Conservation (phyloP, 176 grass and related monocot species). For the Cymbopogon citratus region DNA sequence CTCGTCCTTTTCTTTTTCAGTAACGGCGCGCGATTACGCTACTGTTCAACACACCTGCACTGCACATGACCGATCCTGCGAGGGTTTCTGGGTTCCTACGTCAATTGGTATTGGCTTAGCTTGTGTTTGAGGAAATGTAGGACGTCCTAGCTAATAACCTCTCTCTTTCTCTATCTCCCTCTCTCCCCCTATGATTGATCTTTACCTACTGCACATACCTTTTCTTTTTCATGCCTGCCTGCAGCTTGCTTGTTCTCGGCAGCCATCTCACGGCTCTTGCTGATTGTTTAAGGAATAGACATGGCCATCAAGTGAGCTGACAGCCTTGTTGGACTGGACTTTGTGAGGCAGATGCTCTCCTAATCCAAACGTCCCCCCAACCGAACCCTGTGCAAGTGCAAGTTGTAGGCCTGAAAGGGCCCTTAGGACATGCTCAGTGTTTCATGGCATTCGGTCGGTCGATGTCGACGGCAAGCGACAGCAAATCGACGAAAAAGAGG, state of each 20-base stretch:
- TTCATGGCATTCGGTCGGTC: constrained; percentile 13
- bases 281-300: constrained; percentile 49
- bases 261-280: constrained; percentile 32
- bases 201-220: constrained; percentile 35
- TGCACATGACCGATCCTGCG: not conserved
- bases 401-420: not conserved
- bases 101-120: constrained; percentile 11
- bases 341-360: constrained; percentile 23
- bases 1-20: not conserved
- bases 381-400: not conserved
- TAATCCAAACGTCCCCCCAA: not conserved
- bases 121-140: constrained; percentile 42
- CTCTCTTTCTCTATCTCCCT: not conserved
- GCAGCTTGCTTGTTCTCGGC: constrained; percentile 21
- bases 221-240: not conserved
- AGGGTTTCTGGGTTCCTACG: constrained; percentile 38
- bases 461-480: constrained; percentile 22
- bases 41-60: constrained; percentile 8
- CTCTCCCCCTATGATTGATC: constrained; percentile 31
- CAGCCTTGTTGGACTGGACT: constrained; percentile 13
- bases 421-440: constrained; percentile 35
- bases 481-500: constrained; percentile 28
- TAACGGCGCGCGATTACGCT: not conserved
- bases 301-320: constrained; percentile 20
- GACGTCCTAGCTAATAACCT: constrained; percentile 33